Percentiles rank a stretch among this genome's conserved stretches.
Conservation (phyloP, 768 basidiomycete genomes). For the Russula sp. region DNA sequence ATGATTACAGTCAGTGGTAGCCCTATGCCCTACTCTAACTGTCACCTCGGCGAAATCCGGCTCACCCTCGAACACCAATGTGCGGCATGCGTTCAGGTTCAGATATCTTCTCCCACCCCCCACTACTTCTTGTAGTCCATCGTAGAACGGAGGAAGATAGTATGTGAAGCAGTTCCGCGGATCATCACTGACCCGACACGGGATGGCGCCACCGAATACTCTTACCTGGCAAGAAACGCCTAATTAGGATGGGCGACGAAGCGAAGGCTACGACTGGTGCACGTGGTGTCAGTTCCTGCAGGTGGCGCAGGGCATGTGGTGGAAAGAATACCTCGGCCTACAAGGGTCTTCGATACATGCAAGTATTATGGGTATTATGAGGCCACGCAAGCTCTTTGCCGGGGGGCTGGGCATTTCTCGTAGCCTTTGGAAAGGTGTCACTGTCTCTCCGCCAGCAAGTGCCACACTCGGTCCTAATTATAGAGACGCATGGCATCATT, state of each 20-base stretch:
- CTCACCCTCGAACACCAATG: conserved; percentile 9
- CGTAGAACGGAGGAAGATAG: neutral
- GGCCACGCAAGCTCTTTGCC: neutral
- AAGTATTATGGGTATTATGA: neutral
- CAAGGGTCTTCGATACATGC: neutral
- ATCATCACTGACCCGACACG: neutral
- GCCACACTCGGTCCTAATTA: conserved; percentile 32
- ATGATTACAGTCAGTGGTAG: conserved; percentile 4
- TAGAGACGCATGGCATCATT: conserved; percentile 37
- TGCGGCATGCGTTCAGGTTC: neutral
- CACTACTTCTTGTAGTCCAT: neutral
- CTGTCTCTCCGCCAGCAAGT: neutral
- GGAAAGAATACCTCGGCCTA: neutral
- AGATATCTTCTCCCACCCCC: neutral
- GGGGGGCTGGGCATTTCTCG: neutral
- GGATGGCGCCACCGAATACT: conserved; percentile 6
- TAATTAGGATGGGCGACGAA: neutral
- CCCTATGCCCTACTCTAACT: conserved; percentile 12
- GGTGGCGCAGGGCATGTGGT: conserved; percentile 8
- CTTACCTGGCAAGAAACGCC: neutral
- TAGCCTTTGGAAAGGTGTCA: neutral
- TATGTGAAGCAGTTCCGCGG: neutral
- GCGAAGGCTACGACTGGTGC: neutral
- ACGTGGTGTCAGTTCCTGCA: neutral
- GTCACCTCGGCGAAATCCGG: conserved; percentile 2